Conservation (phyloP, 2,329 filamentous ascomycete species). For the Aspergillaceae sp. region DNA sequence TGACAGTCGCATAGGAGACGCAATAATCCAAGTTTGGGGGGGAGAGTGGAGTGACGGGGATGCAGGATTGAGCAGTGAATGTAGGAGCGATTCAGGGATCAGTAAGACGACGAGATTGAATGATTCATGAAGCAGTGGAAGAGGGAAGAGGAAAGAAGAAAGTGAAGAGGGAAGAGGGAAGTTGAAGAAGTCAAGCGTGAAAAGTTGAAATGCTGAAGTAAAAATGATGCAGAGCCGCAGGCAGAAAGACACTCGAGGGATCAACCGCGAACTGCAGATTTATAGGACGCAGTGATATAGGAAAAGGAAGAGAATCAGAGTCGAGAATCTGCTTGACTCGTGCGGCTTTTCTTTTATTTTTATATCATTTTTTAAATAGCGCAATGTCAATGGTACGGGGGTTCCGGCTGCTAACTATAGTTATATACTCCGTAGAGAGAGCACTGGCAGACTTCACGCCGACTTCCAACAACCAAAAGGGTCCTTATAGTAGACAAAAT, state of each 20-base stretch:
- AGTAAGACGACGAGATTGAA: too few species aligned
- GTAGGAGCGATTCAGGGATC: too few species aligned
- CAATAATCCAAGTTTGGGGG: not conserved
- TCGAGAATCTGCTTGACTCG: too few species aligned
- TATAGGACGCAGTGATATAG: not conserved
- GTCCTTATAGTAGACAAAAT: too few species aligned
- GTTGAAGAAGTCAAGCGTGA: not conserved
- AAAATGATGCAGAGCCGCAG: too few species aligned
- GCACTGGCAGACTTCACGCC: too few species aligned
- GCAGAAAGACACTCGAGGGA: not conserved
- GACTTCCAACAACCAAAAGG: too few species aligned
- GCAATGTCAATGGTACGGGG: too few species aligned
- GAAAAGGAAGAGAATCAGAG: not conserved
- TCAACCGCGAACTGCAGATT: not conserved
- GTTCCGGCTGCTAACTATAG: too few species aligned
- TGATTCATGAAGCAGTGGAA: not conserved
- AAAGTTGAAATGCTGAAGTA: not conserved
- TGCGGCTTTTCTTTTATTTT: not conserved
- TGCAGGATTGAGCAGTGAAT: too few species aligned
- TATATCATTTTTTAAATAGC: too few species aligned
- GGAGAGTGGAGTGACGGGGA: not conserved
- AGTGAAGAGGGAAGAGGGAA: conserved; percentile 1
- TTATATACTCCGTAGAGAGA: too few species aligned
- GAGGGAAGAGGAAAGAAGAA: not conserved
- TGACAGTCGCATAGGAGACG: not conserved